These are phyloP conservation scores for Diaporthe citriasiana DNA, from an alignment of 2,329 filamentous ascomycete species.

Conservation along the genomic window DNA sequence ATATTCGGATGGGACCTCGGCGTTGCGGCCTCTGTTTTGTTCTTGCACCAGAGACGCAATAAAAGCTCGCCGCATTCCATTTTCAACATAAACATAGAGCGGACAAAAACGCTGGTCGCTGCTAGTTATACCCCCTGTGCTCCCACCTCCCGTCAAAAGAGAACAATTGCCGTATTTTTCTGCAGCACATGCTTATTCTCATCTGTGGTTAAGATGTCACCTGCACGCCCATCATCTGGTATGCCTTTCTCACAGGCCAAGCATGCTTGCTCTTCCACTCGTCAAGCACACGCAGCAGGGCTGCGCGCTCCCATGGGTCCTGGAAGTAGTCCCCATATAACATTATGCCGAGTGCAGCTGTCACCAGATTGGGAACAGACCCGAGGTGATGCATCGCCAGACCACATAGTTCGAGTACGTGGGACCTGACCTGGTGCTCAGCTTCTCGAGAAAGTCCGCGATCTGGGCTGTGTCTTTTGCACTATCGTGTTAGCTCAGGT, in stretches of 20 bases:
- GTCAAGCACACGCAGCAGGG: constrained; percentile 16
- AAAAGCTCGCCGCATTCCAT: not conserved
- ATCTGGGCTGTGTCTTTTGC: not conserved
- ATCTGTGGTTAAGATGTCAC: not conserved
- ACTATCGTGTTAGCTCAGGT: not conserved
- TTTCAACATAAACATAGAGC: too few species aligned
- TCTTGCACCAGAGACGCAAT: not conserved
- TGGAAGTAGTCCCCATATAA: constrained; percentile 12
- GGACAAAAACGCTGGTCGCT: not conserved
- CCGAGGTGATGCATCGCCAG: constrained; percentile 13
- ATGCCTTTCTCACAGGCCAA: constrained; percentile 21
- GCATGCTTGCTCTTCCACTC: constrained; percentile 11
- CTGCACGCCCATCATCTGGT: constrained; percentile 13
- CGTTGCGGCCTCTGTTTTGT: not conserved
- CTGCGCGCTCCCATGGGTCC: not conserved
- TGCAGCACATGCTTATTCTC: not conserved
- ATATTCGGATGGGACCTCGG: not conserved
- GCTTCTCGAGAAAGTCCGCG: not conserved
- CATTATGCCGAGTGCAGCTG: constrained; percentile 6
- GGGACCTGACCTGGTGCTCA: constrained; percentile 19
- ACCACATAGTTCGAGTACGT: constrained; percentile 4
- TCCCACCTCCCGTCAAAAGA: too few species aligned
- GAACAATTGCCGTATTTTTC: not conserved
- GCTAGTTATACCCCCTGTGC: not conserved
- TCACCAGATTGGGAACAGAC: not conserved